A percentile compares a stretch with the other conserved stretches of the same genome.
These are phyloP conservation scores for Nyssa sinensis DNA, from an alignment of 148 eudicot species.

Conservation along the genomic window DNA sequence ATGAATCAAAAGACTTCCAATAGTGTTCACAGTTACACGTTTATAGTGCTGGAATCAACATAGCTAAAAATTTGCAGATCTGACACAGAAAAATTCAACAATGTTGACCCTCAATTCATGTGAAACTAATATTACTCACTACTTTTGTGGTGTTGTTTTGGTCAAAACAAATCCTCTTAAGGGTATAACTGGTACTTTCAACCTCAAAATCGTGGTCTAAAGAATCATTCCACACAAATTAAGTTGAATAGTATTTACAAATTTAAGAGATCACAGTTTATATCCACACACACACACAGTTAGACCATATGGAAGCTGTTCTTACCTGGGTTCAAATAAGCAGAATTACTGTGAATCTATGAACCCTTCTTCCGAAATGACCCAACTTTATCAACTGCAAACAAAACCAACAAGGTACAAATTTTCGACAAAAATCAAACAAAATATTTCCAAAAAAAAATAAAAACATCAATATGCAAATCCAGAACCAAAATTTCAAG, in stretches of 20 bases:
- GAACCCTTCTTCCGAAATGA: background rate
- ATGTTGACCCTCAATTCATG: background rate
- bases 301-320: background rate
- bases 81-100: background rate
- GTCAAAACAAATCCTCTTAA: background rate
- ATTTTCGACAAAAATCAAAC: background rate
- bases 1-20: too few species aligned
- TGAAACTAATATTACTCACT: background rate
- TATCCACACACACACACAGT: background rate
- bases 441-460: background rate
- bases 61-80: background rate
- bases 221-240: background rate
- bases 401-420: background rate
- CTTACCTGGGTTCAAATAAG: background rate
- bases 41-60: background rate
- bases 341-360: background rate
- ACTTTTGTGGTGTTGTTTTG: background rate
- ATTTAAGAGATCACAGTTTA: background rate
- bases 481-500: too few species aligned
- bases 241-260: background rate
- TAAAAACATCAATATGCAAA: background rate
- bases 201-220: background rate
- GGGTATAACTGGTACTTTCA: background rate
- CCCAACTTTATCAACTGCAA: constrained; percentile 7
- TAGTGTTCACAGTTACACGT: background rate